Base-by-base conservation (phyloP, 148 eudicot genomes). In the Amaranthus palmeri region DNA sequence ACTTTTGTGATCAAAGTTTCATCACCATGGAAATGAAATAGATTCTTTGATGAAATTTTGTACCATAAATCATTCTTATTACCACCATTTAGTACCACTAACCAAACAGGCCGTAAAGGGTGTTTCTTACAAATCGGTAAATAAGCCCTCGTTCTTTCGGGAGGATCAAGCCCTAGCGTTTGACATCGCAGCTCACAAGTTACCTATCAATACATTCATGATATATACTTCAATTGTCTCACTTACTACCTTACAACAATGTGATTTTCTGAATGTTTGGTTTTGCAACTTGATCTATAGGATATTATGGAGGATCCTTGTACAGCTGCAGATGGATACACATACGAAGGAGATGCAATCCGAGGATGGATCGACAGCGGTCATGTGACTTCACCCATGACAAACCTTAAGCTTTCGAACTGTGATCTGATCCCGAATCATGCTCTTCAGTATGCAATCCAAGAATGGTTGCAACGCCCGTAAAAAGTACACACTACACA, bases 301-400 rank as follows among this genome's bases (percentile, higher is more conserved):
- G 97, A 92, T 67, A 82, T 92, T 4, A 86, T 92, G 90, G 78
- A 72, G 66, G 98, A 93, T 82, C 98, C 98, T 4, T 85, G 82
- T 18, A 86, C 87, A 76, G 98, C 98, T 69, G 88, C 85, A 69
- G 98, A 93, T 73, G 98, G 96, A 68, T 93, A 78, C 78, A 93
- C 96, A 1, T 93, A 93, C 41, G 98, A 93, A 81, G 86, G 78
- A 69, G 98, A 88, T 3, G 96, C 93, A 2, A 90, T 92, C 81
- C 79, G 79, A 53, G 98, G 84, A 52, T 92, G 98, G 98, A 81
- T 92, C 54, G 81, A 83, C 43, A 83, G 96, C 56, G 92, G 88
- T 46, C 93, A 84, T 79, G 66, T 66, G 48, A 90, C 98, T 58
- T 92, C 98, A 5, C 98, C 98, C 43, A 87, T 92, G 98, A 92